phyloP scores from a whole-genome alignment of 352 stramenopile species.

The Pythium guiyangense region DNA sequence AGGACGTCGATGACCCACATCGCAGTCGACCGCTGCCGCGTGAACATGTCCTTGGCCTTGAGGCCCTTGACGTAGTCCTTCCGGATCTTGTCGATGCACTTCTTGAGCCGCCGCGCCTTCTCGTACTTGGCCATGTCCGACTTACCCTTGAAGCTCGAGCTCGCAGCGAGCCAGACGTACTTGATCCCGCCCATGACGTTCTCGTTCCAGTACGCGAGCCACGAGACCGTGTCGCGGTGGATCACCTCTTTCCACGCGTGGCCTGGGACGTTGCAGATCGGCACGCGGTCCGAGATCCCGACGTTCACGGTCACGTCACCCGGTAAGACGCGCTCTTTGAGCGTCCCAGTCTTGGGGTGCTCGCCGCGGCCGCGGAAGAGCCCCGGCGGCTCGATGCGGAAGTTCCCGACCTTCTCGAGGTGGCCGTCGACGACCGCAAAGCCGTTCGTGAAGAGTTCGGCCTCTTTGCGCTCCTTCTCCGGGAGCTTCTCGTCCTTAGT shows the following conservation, averaged over 20 bases:
- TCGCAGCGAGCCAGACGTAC: constrained; percentile 98
- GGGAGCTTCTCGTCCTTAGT: constrained; percentile 93
- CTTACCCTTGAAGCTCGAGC: constrained; percentile 99
- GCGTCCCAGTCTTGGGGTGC: constrained; percentile 98
- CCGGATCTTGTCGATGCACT: constrained; percentile 96
- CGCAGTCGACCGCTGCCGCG: constrained; percentile 94
- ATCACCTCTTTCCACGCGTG: constrained; percentile 97
- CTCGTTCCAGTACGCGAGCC: constrained; percentile 97
- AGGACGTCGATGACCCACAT: constrained; percentile 99
- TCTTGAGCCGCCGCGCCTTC: constrained; percentile 97
- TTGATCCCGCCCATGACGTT: constrained; percentile 98
- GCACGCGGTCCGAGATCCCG: constrained; percentile 88
- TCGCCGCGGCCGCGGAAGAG: constrained; percentile 98
- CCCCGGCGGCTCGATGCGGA: constrained; percentile 96
- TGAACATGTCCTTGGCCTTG: constrained; percentile 88
- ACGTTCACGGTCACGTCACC: constrained; percentile 98
- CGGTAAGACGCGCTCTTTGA: constrained; percentile 96
- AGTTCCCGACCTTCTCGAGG: constrained; percentile 98
- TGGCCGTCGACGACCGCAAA: constrained; percentile 97
- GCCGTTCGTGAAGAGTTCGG: constrained; percentile 91
- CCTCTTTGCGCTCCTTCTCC: constrained; percentile 90
- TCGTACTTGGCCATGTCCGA: constrained; percentile 99
- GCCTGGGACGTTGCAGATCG: constrained; percentile 89
- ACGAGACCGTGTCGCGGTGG: constrained; percentile 90
- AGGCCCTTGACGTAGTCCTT: constrained; percentile 90